Conservation (phyloP, 2,329 filamentous ascomycete genomes). For the Clonostachys rosea region DNA sequence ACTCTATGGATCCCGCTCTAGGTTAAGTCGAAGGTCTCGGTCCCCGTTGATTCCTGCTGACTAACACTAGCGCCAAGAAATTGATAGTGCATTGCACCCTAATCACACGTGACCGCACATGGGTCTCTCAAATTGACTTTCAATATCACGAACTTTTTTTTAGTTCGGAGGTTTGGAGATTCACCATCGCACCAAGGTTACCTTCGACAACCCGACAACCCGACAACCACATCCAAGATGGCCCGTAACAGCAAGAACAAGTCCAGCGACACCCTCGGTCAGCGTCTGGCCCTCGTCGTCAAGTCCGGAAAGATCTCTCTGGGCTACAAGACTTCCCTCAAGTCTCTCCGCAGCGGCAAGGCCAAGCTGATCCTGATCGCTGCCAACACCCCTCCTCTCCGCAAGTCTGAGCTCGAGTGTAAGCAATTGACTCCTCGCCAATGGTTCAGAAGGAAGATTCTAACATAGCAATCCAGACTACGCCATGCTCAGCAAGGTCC, state of each 20-base stretch:
- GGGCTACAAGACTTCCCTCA: slow-evolving; percentile 51
- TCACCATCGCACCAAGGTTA: too few species aligned
- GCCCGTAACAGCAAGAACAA: slow-evolving; percentile 73
- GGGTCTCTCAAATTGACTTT: too few species aligned
- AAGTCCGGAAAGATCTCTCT: slow-evolving; percentile 63
- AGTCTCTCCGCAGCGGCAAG: slow-evolving; percentile 91
- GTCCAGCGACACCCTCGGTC: slow-evolving; percentile 64
- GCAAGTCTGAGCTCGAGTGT: slow-evolving; percentile 94
- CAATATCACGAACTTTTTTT: too few species aligned
- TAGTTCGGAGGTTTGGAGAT: too few species aligned
- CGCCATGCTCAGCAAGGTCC: slow-evolving; percentile 87
- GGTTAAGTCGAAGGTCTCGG: too few species aligned
- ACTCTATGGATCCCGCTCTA: too few species aligned
- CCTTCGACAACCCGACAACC: too few species aligned
- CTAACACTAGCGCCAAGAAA: too few species aligned
- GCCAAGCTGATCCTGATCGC: slow-evolving; percentile 94
- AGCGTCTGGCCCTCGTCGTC: slow-evolving; percentile 54
- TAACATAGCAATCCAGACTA: slow-evolving; percentile 21
- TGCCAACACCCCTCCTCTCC: slow-evolving; percentile 94
- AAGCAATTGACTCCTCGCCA: slow-evolving; percentile 66
- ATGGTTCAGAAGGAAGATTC: slow-evolving; percentile 63
- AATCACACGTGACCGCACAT: too few species aligned
- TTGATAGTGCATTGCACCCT: too few species aligned
- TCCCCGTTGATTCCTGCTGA: too few species aligned
- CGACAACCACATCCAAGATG: slow-evolving; percentile 41